Evolutionary conservation across 805 yeast genomes (phyloP), one percentile per base, ranked within the genome.

Genomic region (Martiniozyma abietophila): DNA sequence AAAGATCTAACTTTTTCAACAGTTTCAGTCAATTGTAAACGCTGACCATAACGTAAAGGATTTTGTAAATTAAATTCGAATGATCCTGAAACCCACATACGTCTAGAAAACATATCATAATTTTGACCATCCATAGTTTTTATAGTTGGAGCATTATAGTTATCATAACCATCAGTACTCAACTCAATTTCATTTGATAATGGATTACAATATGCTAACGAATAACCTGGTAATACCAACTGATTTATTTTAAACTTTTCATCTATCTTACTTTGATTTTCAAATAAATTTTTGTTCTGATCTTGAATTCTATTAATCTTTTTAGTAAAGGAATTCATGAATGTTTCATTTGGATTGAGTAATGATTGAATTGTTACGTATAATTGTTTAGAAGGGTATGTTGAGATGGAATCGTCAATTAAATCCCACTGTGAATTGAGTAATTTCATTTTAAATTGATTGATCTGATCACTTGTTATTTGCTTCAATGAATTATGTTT

Each of bases 61-160:
- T 59, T 48, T 1, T 40, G 41, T 2, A 41, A 40, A 23, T 51
- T 41, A 42, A 67, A 71, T 17, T 56, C 51, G 22, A 86, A 58
- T 16, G 64, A 54, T 2, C 96, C 96, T 21, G 77, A 72, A 1
- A 70, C 75, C 96, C 96, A 86, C 72, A 88, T 67, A 17, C 96
- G 61, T 40, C 89, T 57, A 46, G 68, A 80, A 15, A 57, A 56
- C 20, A 53, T 45, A 4, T 32, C 21, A 8, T 18, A 21, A 5
- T 31, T 18, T 25, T 25, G 25, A n/a, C n/a, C n/a, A n/a, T n/a
- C n/a, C n/a, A n/a, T n/a, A 1, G 36, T 40, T 16, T 30, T 18
- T 3, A 43, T 38, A 1, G 54, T 47, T 0, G 94, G 94, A 1
- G 86, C 74, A 39, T 81, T 92, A 45, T 80, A 73, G 29, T 76